A percentile compares a stretch with the other conserved stretches of the same genome.
Conservation (phyloP, 176 grass and related monocot genomes). For the Saccharum officinarum region DNA sequence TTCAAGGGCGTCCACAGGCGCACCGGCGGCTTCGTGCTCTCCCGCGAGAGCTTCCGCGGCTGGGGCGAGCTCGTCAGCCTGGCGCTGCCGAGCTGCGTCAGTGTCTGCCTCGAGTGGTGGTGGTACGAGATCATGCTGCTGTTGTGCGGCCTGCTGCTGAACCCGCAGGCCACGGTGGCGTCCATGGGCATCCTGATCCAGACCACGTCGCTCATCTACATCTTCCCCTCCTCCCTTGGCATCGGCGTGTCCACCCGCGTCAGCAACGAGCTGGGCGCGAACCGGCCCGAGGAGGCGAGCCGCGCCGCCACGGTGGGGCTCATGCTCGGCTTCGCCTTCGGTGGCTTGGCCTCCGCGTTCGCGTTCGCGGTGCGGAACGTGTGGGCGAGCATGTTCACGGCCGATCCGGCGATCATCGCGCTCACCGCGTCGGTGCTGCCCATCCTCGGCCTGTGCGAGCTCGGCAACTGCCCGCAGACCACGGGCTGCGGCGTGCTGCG, state of each 20-base stretch:
- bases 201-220: slow-evolving; percentile 94
- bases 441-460: slow-evolving; percentile 72
- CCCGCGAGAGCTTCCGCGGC: slow-evolving; percentile 54
- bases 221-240: slow-evolving; percentile 92
- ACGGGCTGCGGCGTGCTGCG: slow-evolving; percentile 81
- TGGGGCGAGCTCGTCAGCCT: slow-evolving; percentile 70
- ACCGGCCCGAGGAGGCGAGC: slow-evolving; percentile 54
- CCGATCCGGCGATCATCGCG: slow-evolving; percentile 60
- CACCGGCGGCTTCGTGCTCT: slow-evolving; percentile 63
- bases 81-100: slow-evolving; percentile 71
- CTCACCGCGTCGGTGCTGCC: slow-evolving; percentile 78
- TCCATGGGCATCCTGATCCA: slow-evolving; percentile 97
- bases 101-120: slow-evolving; percentile 96
- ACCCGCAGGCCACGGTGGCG: slow-evolving; percentile 86
- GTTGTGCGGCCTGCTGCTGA: slow-evolving; percentile 78
- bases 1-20: slow-evolving; percentile 48
- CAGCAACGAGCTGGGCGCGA: slow-evolving; percentile 88
- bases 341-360: slow-evolving; percentile 59
- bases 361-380: slow-evolving; percentile 55
- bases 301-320: slow-evolving; percentile 64
- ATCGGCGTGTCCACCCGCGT: slow-evolving; percentile 91
- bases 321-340: slow-evolving; percentile 59
- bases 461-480: slow-evolving; percentile 91
- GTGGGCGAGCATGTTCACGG: slow-evolving; percentile 86
- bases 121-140: slow-evolving; percentile 99